Evolutionary conservation across 805 yeast species (phyloP), one percentile per base, ranked within the genome.

Genomic region (Cyberlindnera mycetangii): DNA sequence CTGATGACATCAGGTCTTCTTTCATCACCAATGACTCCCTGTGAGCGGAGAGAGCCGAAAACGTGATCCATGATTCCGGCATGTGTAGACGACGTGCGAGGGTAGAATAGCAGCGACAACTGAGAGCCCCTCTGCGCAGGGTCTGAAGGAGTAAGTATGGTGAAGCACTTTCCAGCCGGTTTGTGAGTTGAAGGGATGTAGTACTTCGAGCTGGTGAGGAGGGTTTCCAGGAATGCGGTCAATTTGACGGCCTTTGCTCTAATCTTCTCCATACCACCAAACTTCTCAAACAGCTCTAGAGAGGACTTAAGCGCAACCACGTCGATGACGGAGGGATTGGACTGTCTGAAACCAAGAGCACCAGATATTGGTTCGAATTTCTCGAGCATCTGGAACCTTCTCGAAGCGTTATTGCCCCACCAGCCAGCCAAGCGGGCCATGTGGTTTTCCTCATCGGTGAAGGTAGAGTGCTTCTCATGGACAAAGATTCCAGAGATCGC

Each of bases 1-100:
- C 97, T 70, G 32, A 92, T 79, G n/a, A 89, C 97, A 59, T 81
- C 81, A 1, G 97, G 97, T 59, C 88, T 74, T 60, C 98, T 74
- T 59, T 90, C 96, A 61, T 90, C 98, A 45, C 88, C 85, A 19
- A 90, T 76, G 2, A 88, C 78, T 3, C 89, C 97, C 5, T 63
- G 52, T 10, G 69, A 57, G 27, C 68, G 68, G 49, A 90, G 59
- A 47, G 69, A 67, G 2, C 58, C 53, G 46, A 76, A 74, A 3
- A 88, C 79, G 18, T 60, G 56, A 44, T 76, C 82, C 96, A 89
- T 89, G 2, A 76, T 64, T 32, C 77, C 74, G 7, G 58, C 47
- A n/a, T 47, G 24, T 1, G 44, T 48, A 4, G 62, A 67, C 5
- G 67, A 69, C 7, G 64, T 46, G 39, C 69, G 71, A 11, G 83